These are phyloP conservation scores for Hamamelis virginiana DNA, from an alignment of 164 flowering plant genomes.

Conservation along the genomic window DNA sequence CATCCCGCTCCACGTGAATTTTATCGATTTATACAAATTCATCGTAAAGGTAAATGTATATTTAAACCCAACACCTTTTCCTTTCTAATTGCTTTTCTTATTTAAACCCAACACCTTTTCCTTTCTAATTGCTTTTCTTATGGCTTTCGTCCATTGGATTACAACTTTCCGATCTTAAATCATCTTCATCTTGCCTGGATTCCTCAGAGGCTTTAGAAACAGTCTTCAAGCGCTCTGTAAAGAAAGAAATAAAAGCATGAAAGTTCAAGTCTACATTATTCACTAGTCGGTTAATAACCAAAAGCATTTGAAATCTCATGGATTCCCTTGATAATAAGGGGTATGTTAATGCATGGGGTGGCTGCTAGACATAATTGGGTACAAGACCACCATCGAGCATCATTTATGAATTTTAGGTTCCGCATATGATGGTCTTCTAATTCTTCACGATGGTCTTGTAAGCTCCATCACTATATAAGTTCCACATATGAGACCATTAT, in stretches of 20 bases:
- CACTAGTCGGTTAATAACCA: too few species aligned
- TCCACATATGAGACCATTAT: too few species aligned
- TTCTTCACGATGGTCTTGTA: too few species aligned
- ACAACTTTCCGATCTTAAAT: conserved; percentile 38
- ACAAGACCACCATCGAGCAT: too few species aligned
- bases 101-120: background rate
- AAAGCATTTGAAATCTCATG: too few species aligned
- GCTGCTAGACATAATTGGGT: too few species aligned
- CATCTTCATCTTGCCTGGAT: conserved; percentile 45
- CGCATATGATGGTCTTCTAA: too few species aligned
- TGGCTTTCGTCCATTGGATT: conserved; percentile 77
- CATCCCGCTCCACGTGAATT: too few species aligned
- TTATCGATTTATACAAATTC: background rate
- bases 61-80: background rate
- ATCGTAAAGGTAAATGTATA: background rate
- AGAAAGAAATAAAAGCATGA: background rate
- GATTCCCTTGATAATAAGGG: too few species aligned
- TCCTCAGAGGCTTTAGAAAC: conserved; percentile 45
- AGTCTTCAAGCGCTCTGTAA: conserved; percentile 96
- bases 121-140: conserved; percentile 18
- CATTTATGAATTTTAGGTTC: too few species aligned
- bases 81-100: background rate
- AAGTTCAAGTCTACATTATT: background rate
- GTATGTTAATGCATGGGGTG: too few species aligned
- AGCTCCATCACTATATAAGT: too few species aligned